Conservation (phyloP, 2,329 filamentous ascomycete genomes). For the Alternaria ethzedia region DNA sequence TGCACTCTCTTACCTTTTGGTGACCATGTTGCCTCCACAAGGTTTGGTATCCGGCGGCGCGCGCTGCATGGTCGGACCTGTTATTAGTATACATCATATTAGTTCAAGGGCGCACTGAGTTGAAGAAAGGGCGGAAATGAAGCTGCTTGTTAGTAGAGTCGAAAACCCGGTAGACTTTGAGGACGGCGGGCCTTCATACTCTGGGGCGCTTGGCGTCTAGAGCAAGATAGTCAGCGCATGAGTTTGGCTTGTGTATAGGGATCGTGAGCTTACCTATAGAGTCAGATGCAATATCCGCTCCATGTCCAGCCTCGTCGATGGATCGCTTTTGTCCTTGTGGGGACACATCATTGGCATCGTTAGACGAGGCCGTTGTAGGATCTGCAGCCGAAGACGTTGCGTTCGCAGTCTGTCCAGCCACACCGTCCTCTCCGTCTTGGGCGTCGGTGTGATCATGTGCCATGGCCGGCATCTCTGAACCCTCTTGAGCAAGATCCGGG, state of each 20-base stretch:
- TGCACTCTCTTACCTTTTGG: constrained; percentile 12
- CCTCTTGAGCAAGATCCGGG: constrained; percentile 12
- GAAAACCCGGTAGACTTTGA: constrained; percentile 16
- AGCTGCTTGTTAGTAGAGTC: constrained; percentile 28
- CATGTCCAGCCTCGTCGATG: constrained; percentile 42
- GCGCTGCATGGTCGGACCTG: constrained; percentile 4
- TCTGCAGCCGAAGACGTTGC: constrained; percentile 37
- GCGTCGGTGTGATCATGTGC: constrained; percentile 17
- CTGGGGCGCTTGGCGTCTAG: constrained; percentile 42
- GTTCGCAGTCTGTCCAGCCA: constrained; percentile 29
- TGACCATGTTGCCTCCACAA: not conserved
- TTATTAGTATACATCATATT: constrained; percentile 12
- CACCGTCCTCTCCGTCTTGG: constrained; percentile 34
- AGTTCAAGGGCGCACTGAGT: constrained; percentile 1
- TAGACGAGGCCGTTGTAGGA: constrained; percentile 32
- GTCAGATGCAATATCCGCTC: constrained; percentile 32
- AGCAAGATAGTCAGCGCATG: constrained; percentile 15
- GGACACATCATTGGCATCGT: constrained; percentile 28
- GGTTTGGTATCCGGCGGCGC: not conserved
- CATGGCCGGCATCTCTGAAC: constrained; percentile 13
- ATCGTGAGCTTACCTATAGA: constrained; percentile 31
- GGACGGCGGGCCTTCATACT: constrained; percentile 35
- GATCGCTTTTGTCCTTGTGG: constrained; percentile 43
- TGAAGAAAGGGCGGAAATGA: not conserved
- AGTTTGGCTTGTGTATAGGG: constrained; percentile 1